Evolutionary conservation across 2,329 filamentous ascomycete species (phyloP).

Genomic region (Penicillium sp.): DNA sequence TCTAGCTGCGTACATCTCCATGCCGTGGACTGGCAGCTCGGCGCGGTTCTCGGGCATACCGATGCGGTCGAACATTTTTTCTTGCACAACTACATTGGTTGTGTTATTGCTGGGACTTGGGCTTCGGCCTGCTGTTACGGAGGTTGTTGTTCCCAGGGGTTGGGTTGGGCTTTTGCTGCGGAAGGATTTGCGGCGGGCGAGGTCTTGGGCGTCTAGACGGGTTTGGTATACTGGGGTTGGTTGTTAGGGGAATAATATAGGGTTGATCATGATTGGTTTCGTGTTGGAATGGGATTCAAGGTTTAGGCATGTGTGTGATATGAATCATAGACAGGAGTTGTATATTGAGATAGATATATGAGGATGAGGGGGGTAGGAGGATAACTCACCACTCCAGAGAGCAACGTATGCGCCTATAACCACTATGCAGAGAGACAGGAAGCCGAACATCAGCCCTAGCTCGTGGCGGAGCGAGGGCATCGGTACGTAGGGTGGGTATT

Average conservation of each 20-base stretch:
- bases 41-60: constrained; percentile 5
- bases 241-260: constrained; percentile 1
- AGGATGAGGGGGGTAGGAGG: background rate
- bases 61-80: constrained; percentile 29
- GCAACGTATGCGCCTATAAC: constrained; percentile 36
- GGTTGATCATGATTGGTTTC: background rate
- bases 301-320: background rate
- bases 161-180: constrained; percentile 9
- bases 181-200: constrained; percentile 34
- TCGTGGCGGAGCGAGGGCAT: constrained; percentile 35
- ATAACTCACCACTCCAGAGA: constrained; percentile 35
- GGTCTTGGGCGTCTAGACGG: constrained; percentile 29
- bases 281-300: background rate
- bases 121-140: constrained; percentile 1
- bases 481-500: constrained; percentile 29
- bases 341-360: background rate
- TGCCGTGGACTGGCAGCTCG: constrained; percentile 18
- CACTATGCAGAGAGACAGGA: constrained; percentile 33
- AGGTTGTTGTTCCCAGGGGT: constrained; percentile 4
- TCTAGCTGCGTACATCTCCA: background rate
- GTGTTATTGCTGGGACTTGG: background rate
- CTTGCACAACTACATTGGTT: constrained; percentile 14
- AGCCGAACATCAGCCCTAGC: constrained; percentile 42
- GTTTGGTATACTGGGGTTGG: constrained; percentile 21
- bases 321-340: background rate